phyloP scores from a whole-genome alignment of 805 yeast species.

The Starmerella scarabaei region DNA sequence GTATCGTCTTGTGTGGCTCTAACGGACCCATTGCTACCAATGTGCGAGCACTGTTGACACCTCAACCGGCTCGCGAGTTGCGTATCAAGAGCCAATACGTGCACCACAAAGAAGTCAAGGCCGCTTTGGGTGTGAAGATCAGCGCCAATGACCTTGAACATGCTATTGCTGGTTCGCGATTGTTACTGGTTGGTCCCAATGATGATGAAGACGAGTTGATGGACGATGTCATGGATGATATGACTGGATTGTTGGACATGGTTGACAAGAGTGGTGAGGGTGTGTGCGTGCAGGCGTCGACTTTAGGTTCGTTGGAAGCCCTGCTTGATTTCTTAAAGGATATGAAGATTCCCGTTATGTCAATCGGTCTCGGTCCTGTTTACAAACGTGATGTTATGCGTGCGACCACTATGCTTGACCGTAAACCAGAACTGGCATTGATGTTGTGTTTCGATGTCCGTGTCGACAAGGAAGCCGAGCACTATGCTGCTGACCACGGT shows the following conservation, averaged over 20 bases:
- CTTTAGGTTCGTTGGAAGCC: slow-evolving; percentile 96
- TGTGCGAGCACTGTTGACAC: slow-evolving; percentile 89
- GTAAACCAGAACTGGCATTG: slow-evolving; percentile 89
- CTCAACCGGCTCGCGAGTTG: slow-evolving; percentile 92
- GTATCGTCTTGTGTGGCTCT: slow-evolving; percentile 92
- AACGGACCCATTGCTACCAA: slow-evolving; percentile 97
- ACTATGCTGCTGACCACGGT: slow-evolving; percentile 87
- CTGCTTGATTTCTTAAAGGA: slow-evolving; percentile 90
- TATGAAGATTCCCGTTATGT: slow-evolving; percentile 98
- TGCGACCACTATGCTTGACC: slow-evolving; percentile 92
- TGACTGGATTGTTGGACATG: slow-evolving; percentile 85
- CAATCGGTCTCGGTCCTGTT: slow-evolving; percentile 96
- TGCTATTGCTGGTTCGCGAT: slow-evolving; percentile 97
- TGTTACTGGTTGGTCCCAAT: slow-evolving; percentile 87
- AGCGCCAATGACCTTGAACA: slow-evolving; percentile 96
- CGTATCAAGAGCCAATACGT: slow-evolving; percentile 94
- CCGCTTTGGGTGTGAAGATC: slow-evolving; percentile 97
- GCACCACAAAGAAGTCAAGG: slow-evolving; percentile 95
- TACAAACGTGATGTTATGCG: slow-evolving; percentile 97
- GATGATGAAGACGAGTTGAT: slow-evolving; percentile 94
- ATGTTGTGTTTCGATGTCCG: slow-evolving; percentile 98
- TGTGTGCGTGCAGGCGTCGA: slow-evolving; percentile 96
- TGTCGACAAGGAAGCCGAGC: slow-evolving; percentile 96
- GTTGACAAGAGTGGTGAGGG: slow-evolving; percentile 93
- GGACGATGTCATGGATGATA: slow-evolving; percentile 98